Conservation (phyloP, 257 asterid species). For the Gentiana straminea region DNA sequence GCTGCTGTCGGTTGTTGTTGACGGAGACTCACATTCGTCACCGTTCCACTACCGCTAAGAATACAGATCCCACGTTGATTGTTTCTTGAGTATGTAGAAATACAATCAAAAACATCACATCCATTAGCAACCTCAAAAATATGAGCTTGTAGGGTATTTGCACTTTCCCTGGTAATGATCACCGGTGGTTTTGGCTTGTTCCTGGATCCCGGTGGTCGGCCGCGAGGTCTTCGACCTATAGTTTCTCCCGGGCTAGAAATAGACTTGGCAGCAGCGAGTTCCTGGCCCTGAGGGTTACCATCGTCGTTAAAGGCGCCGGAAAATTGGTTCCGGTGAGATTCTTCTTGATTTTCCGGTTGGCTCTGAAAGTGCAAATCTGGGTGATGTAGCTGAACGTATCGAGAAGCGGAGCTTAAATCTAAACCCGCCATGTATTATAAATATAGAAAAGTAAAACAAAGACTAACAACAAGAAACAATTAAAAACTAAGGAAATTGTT, state of each 20-base stretch:
- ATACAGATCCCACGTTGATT: conserved; percentile 56
- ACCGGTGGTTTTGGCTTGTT: conserved; percentile 48
- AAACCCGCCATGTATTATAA: conserved; percentile 45
- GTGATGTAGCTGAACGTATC: conserved; percentile 39
- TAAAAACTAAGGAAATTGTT: conserved; percentile 2
- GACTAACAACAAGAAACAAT: not conserved
- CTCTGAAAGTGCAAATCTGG: conserved; percentile 42
- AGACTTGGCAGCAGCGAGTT: conserved; percentile 9
- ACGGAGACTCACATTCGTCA: conserved; percentile 36
- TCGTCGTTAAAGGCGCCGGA: conserved; percentile 24
- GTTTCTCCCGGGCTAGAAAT: conserved; percentile 26
- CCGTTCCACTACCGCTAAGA: conserved; percentile 43
- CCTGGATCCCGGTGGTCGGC: conserved; percentile 50
- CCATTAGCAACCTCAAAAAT: conserved; percentile 39
- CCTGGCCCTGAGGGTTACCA: conserved; percentile 15
- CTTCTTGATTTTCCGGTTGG: conserved; percentile 30
- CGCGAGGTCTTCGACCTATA: conserved; percentile 40
- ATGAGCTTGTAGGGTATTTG: conserved; percentile 47
- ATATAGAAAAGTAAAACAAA: conserved; percentile 1
- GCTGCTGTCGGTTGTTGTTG: conserved; percentile 40
- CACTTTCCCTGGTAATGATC: conserved; percentile 47
- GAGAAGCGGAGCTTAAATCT: conserved; percentile 65
- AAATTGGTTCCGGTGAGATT: conserved; percentile 19
- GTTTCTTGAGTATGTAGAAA: conserved; percentile 34
- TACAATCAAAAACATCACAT: conserved; percentile 37